Conservation (phyloP, 768 basidiomycete species). For the Panus rudis region DNA sequence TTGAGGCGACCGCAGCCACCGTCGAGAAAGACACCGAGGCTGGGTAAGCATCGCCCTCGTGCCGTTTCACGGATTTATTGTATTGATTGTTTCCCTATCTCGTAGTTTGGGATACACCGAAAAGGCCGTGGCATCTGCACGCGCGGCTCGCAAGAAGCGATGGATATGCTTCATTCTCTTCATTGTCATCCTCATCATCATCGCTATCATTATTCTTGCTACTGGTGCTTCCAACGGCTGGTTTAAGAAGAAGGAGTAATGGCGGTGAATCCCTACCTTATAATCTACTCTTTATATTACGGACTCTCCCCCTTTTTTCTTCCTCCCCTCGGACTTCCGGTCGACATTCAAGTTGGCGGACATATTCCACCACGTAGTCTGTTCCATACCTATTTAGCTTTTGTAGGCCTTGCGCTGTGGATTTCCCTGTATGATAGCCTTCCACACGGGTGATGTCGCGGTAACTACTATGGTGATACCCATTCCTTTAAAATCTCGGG, state of each 20-base stretch:
- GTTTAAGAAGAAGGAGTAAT: slow-evolving; percentile 21
- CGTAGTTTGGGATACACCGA: slow-evolving; percentile 79
- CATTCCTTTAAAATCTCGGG: too few relatives aligned
- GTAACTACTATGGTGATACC: too few relatives aligned
- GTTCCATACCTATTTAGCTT: too few relatives aligned
- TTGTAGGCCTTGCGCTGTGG: too few relatives aligned
- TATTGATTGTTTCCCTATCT: background rate
- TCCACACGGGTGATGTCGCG: too few relatives aligned
- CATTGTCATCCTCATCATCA: slow-evolving; percentile 56
- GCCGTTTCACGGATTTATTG: background rate
- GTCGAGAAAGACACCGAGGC: slow-evolving; percentile 82
- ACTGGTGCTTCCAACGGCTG: slow-evolving; percentile 43
- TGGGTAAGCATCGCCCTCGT: slow-evolving; percentile 47
- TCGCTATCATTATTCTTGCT: slow-evolving; percentile 57
- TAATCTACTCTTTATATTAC: too few relatives aligned
- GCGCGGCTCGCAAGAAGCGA: slow-evolving; percentile 87
- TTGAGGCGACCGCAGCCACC: slow-evolving; percentile 67
- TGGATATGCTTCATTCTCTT: slow-evolving; percentile 91
- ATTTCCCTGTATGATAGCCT: too few relatives aligned
- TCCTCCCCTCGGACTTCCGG: too few relatives aligned
- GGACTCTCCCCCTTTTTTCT: too few relatives aligned
- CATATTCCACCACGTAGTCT: too few relatives aligned
- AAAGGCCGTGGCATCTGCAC: slow-evolving; percentile 80
- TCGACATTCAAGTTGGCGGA: too few relatives aligned
- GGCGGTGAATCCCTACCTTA: background rate